A percentile compares a stretch with the other conserved stretches of the same genome.
Evolutionary conservation across 2,329 filamentous ascomycete species (phyloP).

Genomic region (Paraconiothyrium sp.): DNA sequence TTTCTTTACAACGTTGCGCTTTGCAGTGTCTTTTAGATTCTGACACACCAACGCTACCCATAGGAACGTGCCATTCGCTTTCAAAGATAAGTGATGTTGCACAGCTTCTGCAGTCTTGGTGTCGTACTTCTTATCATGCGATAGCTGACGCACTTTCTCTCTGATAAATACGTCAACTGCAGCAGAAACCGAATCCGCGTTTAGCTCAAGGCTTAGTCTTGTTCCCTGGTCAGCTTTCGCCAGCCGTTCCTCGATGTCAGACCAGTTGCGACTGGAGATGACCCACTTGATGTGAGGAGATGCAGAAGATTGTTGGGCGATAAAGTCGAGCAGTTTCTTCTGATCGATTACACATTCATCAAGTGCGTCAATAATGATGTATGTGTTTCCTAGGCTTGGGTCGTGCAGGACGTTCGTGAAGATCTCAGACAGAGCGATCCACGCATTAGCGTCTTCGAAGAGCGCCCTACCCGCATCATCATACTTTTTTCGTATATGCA

Average conservation of each 20-base stretch:
- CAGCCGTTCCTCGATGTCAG: neutral
- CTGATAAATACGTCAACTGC: neutral
- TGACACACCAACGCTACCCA: conserved; percentile 5
- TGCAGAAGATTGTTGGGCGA: neutral
- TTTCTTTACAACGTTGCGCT: neutral
- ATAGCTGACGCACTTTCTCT: neutral
- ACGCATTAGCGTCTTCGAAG: conserved; percentile 5
- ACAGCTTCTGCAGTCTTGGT: neutral
- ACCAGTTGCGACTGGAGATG: conserved; percentile 2
- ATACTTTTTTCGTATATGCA: neutral
- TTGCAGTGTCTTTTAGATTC: neutral
- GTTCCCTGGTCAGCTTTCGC: neutral
- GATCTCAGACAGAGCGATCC: conserved; percentile 4
- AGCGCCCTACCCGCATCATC: neutral
- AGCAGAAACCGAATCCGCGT: neutral
- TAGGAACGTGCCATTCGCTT: conserved; percentile 2
- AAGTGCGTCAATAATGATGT: neutral
- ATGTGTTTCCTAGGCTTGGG: neutral
- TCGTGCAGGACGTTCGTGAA: neutral
- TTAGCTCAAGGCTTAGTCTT: conserved; percentile 9
- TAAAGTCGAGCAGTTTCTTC: neutral
- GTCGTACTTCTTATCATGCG: neutral
- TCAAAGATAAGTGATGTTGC: neutral
- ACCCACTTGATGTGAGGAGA: conserved; percentile 6
- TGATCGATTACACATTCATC: neutral